Percentiles rank a stretch among this genome's conserved stretches.
These are phyloP conservation scores for Microbotryum scabiosae DNA, from an alignment of 1,284 basidiomycete genomes.

Conservation along the genomic window DNA sequence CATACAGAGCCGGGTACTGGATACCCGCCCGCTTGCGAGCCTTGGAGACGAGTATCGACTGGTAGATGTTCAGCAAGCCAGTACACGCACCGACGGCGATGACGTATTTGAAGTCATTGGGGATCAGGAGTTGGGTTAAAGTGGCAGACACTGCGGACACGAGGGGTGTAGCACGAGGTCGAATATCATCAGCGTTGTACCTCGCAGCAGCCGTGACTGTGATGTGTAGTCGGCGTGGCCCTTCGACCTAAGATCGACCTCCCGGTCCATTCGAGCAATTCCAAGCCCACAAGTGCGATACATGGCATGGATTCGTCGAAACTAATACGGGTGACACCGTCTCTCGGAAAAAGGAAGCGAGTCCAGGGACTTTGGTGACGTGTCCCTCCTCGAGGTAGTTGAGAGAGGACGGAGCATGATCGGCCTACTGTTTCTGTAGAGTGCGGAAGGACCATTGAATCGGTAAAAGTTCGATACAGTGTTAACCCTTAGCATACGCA, in stretches of 20 bases:
- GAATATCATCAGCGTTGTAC: no score
- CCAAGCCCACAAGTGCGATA: no score
- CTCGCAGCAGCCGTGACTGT: no score
- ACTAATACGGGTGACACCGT: no score
- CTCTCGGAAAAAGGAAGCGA: background rate
- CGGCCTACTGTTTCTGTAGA: no score
- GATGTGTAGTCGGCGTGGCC: no score
- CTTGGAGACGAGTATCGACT: slow-evolving; percentile 2
- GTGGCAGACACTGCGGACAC: slow-evolving; percentile 5
- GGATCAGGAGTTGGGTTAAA: background rate
- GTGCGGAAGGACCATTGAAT: background rate
- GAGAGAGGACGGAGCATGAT: no score
- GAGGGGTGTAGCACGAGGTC: background rate
- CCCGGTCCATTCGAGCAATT: no score
- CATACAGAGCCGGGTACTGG: slow-evolving; percentile 19
- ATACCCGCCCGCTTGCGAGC: slow-evolving; percentile 19
- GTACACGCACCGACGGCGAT: slow-evolving; percentile 12
- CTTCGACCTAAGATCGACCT: no score
- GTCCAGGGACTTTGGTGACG: background rate
- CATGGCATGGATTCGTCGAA: no score
- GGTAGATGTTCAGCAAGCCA: slow-evolving; percentile 7
- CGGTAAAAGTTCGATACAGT: no score
- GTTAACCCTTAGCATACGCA: background rate
- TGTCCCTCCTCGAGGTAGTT: no score
- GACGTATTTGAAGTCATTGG: slow-evolving; percentile 14